These are phyloP conservation scores for Hericium alpestre DNA, from an alignment of 768 basidiomycete species.

Conservation along the genomic window DNA sequence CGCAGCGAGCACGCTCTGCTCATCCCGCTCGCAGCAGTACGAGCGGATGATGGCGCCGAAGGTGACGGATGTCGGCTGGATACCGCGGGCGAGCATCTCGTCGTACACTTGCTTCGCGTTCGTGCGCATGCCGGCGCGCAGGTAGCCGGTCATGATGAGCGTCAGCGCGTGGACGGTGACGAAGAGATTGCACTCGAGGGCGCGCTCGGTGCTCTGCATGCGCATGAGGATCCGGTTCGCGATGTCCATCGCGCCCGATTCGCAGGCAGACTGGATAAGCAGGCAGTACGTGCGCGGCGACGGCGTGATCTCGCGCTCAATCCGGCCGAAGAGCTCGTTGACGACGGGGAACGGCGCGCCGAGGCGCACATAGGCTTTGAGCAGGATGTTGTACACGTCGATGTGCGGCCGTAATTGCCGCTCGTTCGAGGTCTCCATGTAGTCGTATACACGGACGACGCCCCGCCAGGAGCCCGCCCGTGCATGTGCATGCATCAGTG, in stretches of 20 bases:
- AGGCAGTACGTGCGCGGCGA: slow-evolving; percentile 58
- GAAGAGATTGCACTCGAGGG: slow-evolving; percentile 27
- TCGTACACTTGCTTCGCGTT: slow-evolving; percentile 58
- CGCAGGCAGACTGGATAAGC: slow-evolving; percentile 74
- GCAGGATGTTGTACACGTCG: slow-evolving; percentile 63
- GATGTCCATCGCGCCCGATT: slow-evolving; percentile 50
- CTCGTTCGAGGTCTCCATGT: slow-evolving; percentile 29
- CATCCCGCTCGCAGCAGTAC: slow-evolving; percentile 39
- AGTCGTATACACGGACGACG: slow-evolving; percentile 62
- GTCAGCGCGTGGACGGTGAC: slow-evolving; percentile 57
- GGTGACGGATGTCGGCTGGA: slow-evolving; percentile 59
- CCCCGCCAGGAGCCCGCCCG: slow-evolving; percentile 71
- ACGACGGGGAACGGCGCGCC: slow-evolving; percentile 68
- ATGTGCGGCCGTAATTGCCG: slow-evolving; percentile 36
- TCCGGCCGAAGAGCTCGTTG: slow-evolving; percentile 45
- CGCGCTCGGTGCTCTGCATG: slow-evolving; percentile 42
- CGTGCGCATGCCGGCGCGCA: slow-evolving; percentile 40
- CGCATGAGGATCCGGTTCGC: slow-evolving; percentile 59
- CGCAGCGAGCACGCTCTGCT: slow-evolving; percentile 46
- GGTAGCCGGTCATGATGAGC: slow-evolving; percentile 63
- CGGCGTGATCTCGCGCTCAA: slow-evolving; percentile 42
- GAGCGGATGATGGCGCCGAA: slow-evolving; percentile 57
- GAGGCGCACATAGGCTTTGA: slow-evolving; percentile 76
- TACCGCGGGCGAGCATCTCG: slow-evolving; percentile 55
- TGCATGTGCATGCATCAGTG: slow-evolving; percentile 77